phyloP scores from a whole-genome alignment of 768 basidiomycete species.

The Daedaleopsis nitida region DNA sequence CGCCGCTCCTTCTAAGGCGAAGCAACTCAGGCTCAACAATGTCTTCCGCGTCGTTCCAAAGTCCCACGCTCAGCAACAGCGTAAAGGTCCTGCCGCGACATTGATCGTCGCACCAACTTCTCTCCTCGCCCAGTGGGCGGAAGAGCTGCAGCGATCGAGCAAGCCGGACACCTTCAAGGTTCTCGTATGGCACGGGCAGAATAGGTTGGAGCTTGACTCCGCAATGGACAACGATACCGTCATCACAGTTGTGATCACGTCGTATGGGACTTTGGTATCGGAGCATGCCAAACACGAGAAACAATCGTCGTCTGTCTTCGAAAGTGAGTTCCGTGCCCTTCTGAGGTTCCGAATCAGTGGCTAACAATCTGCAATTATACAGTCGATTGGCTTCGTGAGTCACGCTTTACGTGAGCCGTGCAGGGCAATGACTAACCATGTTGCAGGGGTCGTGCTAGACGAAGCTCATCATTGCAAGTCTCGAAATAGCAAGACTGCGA shows the following conservation, averaged over 20 bases:
- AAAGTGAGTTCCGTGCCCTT: constrained; percentile 44
- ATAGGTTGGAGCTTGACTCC: constrained; percentile 71
- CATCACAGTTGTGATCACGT: constrained; percentile 85
- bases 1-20: constrained; percentile 40
- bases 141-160: constrained; percentile 86
- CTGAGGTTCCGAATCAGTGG: not conserved
- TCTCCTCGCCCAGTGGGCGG: constrained; percentile 89
- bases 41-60: constrained; percentile 53
- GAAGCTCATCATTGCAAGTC: constrained; percentile 97
- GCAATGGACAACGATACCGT: constrained; percentile 57
- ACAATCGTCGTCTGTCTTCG: constrained; percentile 67
- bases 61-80: constrained; percentile 28
- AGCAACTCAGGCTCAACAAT: constrained; percentile 63
- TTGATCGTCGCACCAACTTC: constrained; percentile 93
- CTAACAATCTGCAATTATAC: not conserved
- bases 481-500: constrained; percentile 82
- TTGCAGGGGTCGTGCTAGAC: constrained; percentile 66
- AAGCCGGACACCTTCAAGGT: constrained; percentile 65
- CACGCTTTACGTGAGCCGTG: not conserved
- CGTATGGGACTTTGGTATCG: constrained; percentile 88
- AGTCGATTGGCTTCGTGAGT: constrained; percentile 75
- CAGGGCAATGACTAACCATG: not conserved
- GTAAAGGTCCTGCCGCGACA: constrained; percentile 59
- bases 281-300: constrained; percentile 78
- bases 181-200: constrained; percentile 87